A percentile compares a stretch with the other conserved stretches of the same genome.
These are phyloP conservation scores for Pseudotsuga menziesii DNA, from an alignment of 75 land plant species.

Conservation along the genomic window DNA sequence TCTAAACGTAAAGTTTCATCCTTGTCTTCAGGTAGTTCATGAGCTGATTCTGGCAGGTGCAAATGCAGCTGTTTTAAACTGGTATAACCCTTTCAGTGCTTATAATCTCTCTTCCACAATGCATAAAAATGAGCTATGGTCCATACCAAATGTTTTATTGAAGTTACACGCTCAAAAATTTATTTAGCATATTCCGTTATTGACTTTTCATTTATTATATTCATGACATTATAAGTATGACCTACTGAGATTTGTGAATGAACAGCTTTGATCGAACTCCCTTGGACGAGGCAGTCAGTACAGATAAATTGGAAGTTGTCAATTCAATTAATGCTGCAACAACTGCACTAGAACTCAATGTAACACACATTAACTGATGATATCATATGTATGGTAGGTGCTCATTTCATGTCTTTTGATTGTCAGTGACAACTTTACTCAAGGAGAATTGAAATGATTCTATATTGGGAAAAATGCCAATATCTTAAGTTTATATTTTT, in stretches of 20 bases:
- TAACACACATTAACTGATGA: background rate
- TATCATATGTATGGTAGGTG: background rate
- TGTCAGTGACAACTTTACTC: no score
- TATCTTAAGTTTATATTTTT: no score
- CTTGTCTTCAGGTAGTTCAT: conserved; percentile 57
- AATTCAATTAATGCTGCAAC: conserved; percentile 59
- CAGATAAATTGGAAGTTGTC: conserved; percentile 64
- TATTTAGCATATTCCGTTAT: background rate
- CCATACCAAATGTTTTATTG: background rate
- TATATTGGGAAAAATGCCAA: no score
- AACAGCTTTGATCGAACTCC: conserved; percentile 86
- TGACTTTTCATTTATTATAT: background rate
- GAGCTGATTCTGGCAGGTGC: conserved; percentile 69
- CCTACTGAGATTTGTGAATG: background rate
- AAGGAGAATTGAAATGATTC: no score
- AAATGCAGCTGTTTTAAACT: conserved; percentile 53
- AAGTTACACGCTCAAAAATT: background rate
- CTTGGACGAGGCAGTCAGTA: conserved; percentile 77
- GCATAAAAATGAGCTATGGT: background rate
- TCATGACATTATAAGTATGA: no score
- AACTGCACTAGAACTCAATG: conserved; percentile 41
- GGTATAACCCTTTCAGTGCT: conserved; percentile 28
- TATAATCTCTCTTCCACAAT: background rate
- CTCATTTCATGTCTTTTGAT: no score
- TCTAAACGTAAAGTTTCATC: background rate